These are phyloP conservation scores for Lactuca sativa DNA, from an alignment of 129 eudicot genomes.

Conservation along the genomic window DNA sequence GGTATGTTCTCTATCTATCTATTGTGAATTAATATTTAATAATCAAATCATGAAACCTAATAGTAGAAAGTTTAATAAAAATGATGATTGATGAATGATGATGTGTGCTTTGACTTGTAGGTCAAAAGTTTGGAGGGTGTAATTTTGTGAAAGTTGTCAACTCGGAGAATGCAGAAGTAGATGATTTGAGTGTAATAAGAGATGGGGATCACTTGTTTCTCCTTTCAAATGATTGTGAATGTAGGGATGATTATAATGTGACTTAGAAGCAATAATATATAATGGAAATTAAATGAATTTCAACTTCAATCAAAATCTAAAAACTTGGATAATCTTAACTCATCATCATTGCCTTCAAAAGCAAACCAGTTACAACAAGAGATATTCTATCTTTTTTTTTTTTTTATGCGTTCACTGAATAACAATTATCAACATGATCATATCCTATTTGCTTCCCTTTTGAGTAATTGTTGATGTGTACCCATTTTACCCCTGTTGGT, in stretches of 20 bases:
- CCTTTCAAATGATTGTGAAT: constrained; percentile 37
- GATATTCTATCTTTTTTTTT: constrained; percentile 13
- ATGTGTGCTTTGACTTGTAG: constrained; percentile 42
- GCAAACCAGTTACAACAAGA: constrained; percentile 23
- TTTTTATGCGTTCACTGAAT: background rate
- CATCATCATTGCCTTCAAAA: constrained; percentile 35
- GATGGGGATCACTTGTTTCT: constrained; percentile 92
- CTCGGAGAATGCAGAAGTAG: constrained; percentile 86
- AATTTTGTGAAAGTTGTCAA: constrained; percentile 54
- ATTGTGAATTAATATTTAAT: constrained; percentile 11
- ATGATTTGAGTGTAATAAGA: constrained; percentile 70
- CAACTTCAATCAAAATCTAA: constrained; percentile 30
- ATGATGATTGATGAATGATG: background rate
- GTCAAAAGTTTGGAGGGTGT: constrained; percentile 66
- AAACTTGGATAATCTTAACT: constrained; percentile 14
- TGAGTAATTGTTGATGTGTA: constrained; percentile 19
- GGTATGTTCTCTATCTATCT: constrained; percentile 41
- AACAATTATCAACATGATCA: constrained; percentile 17
- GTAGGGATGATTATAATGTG: constrained; percentile 30
- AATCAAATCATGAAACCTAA: too few relatives aligned
- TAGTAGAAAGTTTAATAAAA: too few relatives aligned
- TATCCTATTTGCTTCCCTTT: constrained; percentile 15
- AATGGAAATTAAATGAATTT: constrained; percentile 20
- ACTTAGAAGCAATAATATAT: constrained; percentile 27
- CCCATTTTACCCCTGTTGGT: constrained; percentile 16